Conservation (phyloP, 1,139 yeast genomes). For the Scheffersomyces lignicola region DNA sequence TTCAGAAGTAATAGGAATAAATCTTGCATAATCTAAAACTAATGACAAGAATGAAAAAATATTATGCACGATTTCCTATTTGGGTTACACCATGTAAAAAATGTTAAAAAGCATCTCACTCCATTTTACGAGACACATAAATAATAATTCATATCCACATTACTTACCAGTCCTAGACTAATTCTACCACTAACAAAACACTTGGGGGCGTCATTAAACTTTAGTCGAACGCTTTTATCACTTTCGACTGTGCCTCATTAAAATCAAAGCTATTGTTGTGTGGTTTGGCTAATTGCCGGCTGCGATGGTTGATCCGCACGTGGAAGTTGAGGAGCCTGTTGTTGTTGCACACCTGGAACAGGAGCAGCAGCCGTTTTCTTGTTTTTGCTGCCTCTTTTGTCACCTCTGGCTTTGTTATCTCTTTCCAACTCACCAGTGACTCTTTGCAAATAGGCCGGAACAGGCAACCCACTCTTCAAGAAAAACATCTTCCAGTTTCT, state of each 20-base stretch:
- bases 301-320: slow-evolving; percentile 5
- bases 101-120: background rate
- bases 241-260: too few species aligned
- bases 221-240: too few species aligned
- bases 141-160: too few species aligned
- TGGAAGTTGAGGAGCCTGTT: slow-evolving; percentile 6
- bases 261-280: too few species aligned
- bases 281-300: too few species aligned
- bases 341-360: slow-evolving; percentile 20
- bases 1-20: background rate
- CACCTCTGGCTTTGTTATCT: slow-evolving; percentile 35
- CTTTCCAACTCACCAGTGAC: slow-evolving; percentile 87
- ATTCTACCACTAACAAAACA: too few species aligned
- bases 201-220: too few species aligned
- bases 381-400: slow-evolving; percentile 21
- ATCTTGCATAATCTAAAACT: slow-evolving; percentile 1
- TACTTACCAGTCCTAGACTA: too few species aligned
- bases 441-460: slow-evolving; percentile 74
- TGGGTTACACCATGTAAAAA: background rate
- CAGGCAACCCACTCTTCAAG: slow-evolving; percentile 65
- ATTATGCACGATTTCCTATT: background rate
- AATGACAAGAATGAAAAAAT: too few species aligned
- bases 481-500: slow-evolving; percentile 90
- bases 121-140: too few species aligned
- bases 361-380: slow-evolving; percentile 49